Percentiles rank a stretch among this genome's conserved stretches.
phyloP scores from a whole-genome alignment of 129 eudicot species.

The Lactuca saligna region DNA sequence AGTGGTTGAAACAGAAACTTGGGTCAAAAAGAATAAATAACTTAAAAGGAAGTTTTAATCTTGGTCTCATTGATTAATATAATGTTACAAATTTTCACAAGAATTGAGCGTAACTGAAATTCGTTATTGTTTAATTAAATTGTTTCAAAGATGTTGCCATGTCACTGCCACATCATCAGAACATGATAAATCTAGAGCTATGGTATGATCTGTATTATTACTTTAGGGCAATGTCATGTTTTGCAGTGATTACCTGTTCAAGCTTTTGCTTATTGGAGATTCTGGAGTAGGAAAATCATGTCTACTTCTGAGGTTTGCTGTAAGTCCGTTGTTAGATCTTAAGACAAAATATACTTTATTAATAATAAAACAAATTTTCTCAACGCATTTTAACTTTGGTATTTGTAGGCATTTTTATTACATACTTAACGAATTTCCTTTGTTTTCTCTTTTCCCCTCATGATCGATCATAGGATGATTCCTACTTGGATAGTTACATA shows the following conservation, averaged over 20 bases:
- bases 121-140: too few relatives aligned
- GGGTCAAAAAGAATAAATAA: background rate
- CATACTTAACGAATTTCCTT: background rate
- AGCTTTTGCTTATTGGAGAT: slow-evolving; percentile 55
- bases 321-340: slow-evolving; percentile 20
- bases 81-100: background rate
- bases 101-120: background rate
- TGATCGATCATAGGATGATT: slow-evolving; percentile 58
- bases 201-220: background rate
- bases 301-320: slow-evolving; percentile 54
- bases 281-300: slow-evolving; percentile 57
- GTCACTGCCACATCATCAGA: background rate
- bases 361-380: slow-evolving; percentile 1
- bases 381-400: background rate
- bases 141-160: background rate
- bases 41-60: too few relatives aligned
- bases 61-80: background rate
- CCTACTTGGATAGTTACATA: slow-evolving; percentile 71
- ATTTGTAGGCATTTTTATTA: background rate
- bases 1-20: background rate
- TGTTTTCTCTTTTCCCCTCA: slow-evolving; percentile 18
- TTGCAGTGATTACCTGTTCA: slow-evolving; percentile 49
- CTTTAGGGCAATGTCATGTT: slow-evolving; percentile 11
- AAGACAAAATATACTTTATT: background rate
- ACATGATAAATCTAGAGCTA: background rate